Conservation (phyloP, 805 yeast species). For the Huiozyma sinensis region DNA sequence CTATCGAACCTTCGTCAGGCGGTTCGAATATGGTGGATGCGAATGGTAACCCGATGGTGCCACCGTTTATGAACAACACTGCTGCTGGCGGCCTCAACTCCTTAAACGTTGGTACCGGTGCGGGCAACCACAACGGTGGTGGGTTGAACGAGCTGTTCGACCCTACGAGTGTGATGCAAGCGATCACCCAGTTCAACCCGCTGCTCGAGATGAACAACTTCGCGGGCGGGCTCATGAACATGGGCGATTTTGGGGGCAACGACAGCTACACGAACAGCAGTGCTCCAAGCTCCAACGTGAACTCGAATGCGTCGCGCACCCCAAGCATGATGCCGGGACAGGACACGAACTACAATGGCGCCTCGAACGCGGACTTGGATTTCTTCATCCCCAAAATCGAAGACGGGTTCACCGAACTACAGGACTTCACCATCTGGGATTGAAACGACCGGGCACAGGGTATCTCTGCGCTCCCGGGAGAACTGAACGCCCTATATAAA, state of each 20-base stretch:
- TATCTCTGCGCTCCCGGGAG: neutral
- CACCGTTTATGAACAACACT: neutral
- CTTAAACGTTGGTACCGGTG: neutral
- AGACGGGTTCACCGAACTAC: constrained; percentile 22
- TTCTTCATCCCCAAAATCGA: constrained; percentile 8
- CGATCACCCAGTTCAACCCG: constrained; percentile 8
- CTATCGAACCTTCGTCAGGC: neutral
- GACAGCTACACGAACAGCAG: neutral
- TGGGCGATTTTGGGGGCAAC: neutral
- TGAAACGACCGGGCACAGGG: constrained; percentile 1
- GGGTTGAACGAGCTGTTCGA: constrained; percentile 13
- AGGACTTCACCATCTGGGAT: constrained; percentile 25
- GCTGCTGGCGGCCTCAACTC: neutral
- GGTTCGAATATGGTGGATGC: neutral
- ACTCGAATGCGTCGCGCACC: neutral
- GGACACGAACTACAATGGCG: neutral
- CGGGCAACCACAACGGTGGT: neutral
- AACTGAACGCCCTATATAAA: neutral
- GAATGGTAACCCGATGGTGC: neutral
- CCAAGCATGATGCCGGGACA: neutral
- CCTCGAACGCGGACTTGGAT: constrained; percentile 1
- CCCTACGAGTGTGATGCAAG: constrained; percentile 25
- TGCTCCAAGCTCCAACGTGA: neutral
- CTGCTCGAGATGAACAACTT: constrained; percentile 1
- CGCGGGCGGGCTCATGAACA: neutral